Evolutionary conservation across 2,329 filamentous ascomycete species (phyloP).

Genomic region (Paradendryphiella salina): DNA sequence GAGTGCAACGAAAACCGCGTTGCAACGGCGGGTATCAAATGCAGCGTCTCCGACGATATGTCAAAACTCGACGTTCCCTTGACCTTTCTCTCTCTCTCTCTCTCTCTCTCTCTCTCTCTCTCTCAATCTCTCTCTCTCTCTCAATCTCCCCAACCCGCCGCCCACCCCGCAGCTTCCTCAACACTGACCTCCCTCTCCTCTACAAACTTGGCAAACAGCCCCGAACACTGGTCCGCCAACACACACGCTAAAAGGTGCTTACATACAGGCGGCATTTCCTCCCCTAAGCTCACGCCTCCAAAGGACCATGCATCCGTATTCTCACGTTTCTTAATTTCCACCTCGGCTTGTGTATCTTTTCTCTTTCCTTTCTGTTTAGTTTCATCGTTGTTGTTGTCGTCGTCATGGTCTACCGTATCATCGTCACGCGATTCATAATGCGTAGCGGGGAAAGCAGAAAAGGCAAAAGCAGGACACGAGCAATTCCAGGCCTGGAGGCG

Average conservation of each 20-base stretch:
- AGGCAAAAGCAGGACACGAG: constrained; percentile 81
- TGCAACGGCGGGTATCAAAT: constrained; percentile 29
- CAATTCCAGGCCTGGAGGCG: constrained; percentile 81
- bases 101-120: constrained; percentile 36
- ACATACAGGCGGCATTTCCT: constrained; percentile 64
- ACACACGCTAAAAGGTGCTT: constrained; percentile 89
- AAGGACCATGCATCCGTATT: constrained; percentile 19
- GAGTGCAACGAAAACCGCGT: constrained; percentile 13
- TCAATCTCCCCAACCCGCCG: constrained; percentile 46
- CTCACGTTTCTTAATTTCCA: no score
- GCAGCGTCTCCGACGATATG: constrained; percentile 2
- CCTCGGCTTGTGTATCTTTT: no score
- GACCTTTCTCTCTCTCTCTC: constrained; percentile 32
- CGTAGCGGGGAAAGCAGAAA: constrained; percentile 64
- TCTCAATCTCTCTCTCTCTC: no score
- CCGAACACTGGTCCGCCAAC: constrained; percentile 67
- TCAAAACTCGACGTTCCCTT: no score
- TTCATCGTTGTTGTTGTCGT: neutral
- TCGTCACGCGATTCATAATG: constrained; percentile 14
- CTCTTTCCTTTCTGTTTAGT: no score
- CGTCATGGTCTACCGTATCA: neutral
- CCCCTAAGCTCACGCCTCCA: constrained; percentile 52
- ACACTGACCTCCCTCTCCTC: constrained; percentile 58
- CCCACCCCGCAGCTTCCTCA: constrained; percentile 75
- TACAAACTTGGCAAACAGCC: constrained; percentile 61